Evolutionary conservation across 805 yeast genomes (phyloP).

Genomic region (Candida dajiaensis): DNA sequence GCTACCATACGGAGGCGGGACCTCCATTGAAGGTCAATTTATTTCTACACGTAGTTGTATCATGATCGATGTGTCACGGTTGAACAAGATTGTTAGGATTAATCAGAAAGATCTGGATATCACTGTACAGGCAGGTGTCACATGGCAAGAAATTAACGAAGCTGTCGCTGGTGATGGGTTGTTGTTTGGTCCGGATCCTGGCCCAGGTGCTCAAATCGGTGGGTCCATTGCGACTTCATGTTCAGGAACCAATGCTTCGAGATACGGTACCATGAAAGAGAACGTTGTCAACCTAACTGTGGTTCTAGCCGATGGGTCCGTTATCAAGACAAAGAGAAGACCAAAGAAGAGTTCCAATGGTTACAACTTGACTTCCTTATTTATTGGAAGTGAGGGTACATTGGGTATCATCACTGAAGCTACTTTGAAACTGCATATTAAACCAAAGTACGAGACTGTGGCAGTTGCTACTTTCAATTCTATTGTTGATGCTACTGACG

Average conservation of each 20-base stretch:
- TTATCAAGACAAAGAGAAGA: slow-evolving; percentile 63
- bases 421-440: slow-evolving; percentile 61
- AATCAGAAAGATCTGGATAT: slow-evolving; percentile 63
- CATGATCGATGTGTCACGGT: slow-evolving; percentile 51
- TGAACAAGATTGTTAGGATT: slow-evolving; percentile 51
- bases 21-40: slow-evolving; percentile 63
- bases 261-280: slow-evolving; percentile 79
- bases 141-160: slow-evolving; percentile 65
- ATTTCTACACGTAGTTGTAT: slow-evolving; percentile 56
- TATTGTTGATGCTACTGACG: slow-evolving; percentile 62
- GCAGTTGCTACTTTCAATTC: slow-evolving; percentile 65
- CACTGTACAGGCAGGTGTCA: slow-evolving; percentile 68
- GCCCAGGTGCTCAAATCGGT: slow-evolving; percentile 73
- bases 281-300: slow-evolving; percentile 61
- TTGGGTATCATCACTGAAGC: slow-evolving; percentile 73
- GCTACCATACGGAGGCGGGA: slow-evolving; percentile 57
- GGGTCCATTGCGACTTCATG: slow-evolving; percentile 77
- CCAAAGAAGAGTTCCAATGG: slow-evolving; percentile 77
- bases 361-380: slow-evolving; percentile 63
- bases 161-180: slow-evolving; percentile 39
- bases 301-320: slow-evolving; percentile 72
- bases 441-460: slow-evolving; percentile 57
- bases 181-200: slow-evolving; percentile 69
- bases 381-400: slow-evolving; percentile 74
- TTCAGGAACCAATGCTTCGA: slow-evolving; percentile 70